Base-by-base conservation (phyloP, 306 rosid genomes). In the Abrus precatorius region DNA sequence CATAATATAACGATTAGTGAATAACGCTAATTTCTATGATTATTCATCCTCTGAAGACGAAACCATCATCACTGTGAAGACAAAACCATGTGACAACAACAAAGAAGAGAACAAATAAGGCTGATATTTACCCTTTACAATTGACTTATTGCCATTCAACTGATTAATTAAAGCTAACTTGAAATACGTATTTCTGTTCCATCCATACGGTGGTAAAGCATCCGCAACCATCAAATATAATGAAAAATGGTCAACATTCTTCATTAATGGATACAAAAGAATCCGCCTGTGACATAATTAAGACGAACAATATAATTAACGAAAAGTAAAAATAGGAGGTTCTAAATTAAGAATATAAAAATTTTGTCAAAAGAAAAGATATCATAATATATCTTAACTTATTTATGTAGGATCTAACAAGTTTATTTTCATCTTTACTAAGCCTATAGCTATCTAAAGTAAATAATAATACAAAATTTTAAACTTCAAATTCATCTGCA, bases 151-250 rank as follows among this genome's bases (percentile, higher is more conserved):
- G 77, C 43, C 13, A 33, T 84, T 76, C 12, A 67, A 12, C 69
- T 84, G 87, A 59, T 84, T 84, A 57, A 74, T 4, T 1, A 84
- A 68, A 61, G 47, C 67, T 80, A 84, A 67, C 77, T 79, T 84
- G 77, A 84, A 84, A 67, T 67, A 49, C 2, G 84, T 65, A 70
- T 55, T 55, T 84, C 87, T 73, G 54, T 12, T 74, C 87, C 87
- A 84, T 38, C 87, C 87, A 59, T 78, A 84, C 0, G 80, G 28
- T 32, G 84, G 84, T 13, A 84, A 73, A 57, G 81, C 73, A 72
- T 84, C 87, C n/a, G 84, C 87, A 68, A 84, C 77, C 81, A 50
- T 49, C 73, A 84, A 50, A 74, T 50, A 74, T 60, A 84, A 43
- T 3, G 87, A 84, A 56, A 84, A 84, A 67, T 84, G 77, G 9